Conservation (phyloP, 257 asterid species). For the Lithospermum erythrorhizon region DNA sequence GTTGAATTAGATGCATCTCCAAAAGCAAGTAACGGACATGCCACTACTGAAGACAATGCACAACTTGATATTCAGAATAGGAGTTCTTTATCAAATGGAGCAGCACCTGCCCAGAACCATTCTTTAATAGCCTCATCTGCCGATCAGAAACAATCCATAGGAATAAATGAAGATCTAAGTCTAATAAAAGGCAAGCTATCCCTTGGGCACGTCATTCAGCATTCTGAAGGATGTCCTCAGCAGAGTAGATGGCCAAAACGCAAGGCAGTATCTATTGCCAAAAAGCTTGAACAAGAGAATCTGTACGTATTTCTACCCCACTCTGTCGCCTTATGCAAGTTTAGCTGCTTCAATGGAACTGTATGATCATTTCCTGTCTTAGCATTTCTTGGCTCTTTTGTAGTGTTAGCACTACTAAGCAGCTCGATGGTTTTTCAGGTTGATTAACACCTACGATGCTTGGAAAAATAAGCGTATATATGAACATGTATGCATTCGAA, state of each 20-base stretch:
- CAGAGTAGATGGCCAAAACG: slow-evolving; percentile 75
- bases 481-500: background rate
- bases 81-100: slow-evolving; percentile 15
- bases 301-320: slow-evolving; percentile 39
- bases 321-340: background rate
- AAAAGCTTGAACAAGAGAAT: slow-evolving; percentile 88
- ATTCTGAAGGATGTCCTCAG: slow-evolving; percentile 57
- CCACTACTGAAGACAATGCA: slow-evolving; percentile 1
- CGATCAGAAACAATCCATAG: slow-evolving; percentile 33
- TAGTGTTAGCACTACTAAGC: too few species aligned
- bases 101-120: slow-evolving; percentile 7
- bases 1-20: slow-evolving; percentile 45
- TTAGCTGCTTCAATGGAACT: too few species aligned
- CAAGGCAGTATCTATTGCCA: slow-evolving; percentile 86
- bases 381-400: too few species aligned
- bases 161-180: slow-evolving; percentile 54
- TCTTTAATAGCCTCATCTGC: slow-evolving; percentile 12
- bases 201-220: slow-evolving; percentile 87
- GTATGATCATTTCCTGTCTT: too few species aligned
- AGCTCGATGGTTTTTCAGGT: too few species aligned
- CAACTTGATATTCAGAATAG: slow-evolving; percentile 10
- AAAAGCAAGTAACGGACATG: slow-evolving; percentile 11
- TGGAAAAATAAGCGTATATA: too few species aligned
- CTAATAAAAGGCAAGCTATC: slow-evolving; percentile 73
- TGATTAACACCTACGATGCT: too few species aligned